Evolutionary conservation across 2,329 filamentous ascomycete genomes (phyloP).

Genomic region (Bipolaris cookei): DNA sequence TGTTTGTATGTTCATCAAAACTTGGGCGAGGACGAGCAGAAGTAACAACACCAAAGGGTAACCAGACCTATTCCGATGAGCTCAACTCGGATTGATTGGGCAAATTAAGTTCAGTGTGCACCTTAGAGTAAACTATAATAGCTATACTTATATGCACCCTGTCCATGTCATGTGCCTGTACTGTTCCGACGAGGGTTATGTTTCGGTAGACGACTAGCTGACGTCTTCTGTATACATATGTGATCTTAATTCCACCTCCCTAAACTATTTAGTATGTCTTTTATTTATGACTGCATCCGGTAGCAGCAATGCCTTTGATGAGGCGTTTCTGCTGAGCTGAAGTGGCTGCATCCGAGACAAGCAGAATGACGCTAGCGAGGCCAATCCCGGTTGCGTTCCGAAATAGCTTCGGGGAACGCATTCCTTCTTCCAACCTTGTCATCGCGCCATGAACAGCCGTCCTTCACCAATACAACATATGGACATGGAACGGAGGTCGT

Average conservation of each 20-base stretch:
- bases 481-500: slow-evolving; percentile 31
- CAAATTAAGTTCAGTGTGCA: too few species aligned
- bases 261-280: neutral
- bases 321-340: neutral
- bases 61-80: neutral
- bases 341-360: neutral
- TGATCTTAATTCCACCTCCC: too few species aligned
- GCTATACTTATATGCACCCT: too few species aligned
- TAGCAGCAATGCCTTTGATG: neutral
- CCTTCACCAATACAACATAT: slow-evolving; percentile 21
- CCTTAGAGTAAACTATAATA: too few species aligned
- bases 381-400: slow-evolving; percentile 28
- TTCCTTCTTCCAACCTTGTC: slow-evolving; percentile 24
- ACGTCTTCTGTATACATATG: too few species aligned
- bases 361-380: slow-evolving; percentile 6
- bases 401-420: slow-evolving; percentile 15
- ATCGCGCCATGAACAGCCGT: slow-evolving; percentile 35
- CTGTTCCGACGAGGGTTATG: too few species aligned
- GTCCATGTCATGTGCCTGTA: too few species aligned
- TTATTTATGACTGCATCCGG: too few species aligned
- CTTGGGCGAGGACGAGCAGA: neutral
- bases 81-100: too few species aligned
- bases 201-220: too few species aligned
- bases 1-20: neutral
- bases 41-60: neutral